Evolutionary conservation across 192 early-diverging fungal genomes (phyloP), one percentile per base, ranked within the genome.

Genomic region (Coemansia sp.): DNA sequence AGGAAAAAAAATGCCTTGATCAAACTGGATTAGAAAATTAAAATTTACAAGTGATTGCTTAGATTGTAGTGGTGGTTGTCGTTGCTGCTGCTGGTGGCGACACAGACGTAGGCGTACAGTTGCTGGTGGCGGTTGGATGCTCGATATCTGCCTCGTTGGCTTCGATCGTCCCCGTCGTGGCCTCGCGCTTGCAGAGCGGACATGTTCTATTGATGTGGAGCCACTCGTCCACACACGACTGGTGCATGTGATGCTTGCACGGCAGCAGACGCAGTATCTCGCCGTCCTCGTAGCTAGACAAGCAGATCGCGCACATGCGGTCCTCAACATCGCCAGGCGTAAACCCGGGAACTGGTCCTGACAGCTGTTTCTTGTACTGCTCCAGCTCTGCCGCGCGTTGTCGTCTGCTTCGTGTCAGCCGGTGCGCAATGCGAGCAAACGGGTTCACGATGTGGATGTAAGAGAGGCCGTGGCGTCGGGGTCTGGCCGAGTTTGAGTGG

Each of bases 161-260:
- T 11, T 65, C 49, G 38, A 60, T 37, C 32, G 37, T 2, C 53
- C 8, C 53, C 4, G 55, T 35, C 30, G 55, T 40, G n/a, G 62
- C 72, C 28, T 88, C 87, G 32, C 76, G 84, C 52, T 91, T 90
- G 72, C 93, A 95, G 43, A 93, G 79, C 21, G 93, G 93, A 67
- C 93, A 95, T 9, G 84, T 80, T 62, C 82, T 82, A 73, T 93
- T 92, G 52, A 92, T 74, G 37, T 85, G 82, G 52, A 95, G 79
- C 93, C 93, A 95, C 74, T 91, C 91, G 66, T 91, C 88, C 2
- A 93, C 91, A 73, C 93, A 95, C 11, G 87, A 81, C 75, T 88
- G 88, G 74, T 95, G 93, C 76, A 95, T 92, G 68, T 93, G 91
- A 78, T 95, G 93, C 6, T 70, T 80, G 75, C 93, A 95, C 63